Base-by-base conservation (phyloP, 2,329 filamentous ascomycete genomes). In the Cladophialophora psammophila region DNA sequence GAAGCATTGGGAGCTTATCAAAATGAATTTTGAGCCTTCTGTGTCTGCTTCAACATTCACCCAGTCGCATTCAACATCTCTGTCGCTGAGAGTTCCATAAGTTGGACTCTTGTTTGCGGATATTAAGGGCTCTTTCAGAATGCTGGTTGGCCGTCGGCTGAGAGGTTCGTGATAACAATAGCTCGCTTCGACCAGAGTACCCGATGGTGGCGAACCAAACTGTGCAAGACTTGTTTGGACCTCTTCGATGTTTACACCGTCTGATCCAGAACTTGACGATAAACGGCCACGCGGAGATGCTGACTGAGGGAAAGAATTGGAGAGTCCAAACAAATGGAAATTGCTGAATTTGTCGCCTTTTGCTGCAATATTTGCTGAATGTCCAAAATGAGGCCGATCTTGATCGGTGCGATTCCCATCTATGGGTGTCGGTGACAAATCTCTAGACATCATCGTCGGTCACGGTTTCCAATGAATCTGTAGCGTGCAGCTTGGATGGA, bases 1-100 rank as follows among this genome's bases (percentile, higher is more conserved):
- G 79, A 91, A 91, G 56, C 79, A 75, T 48, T 78, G 76, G 2
- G 63, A 58, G 45, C 60, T 65, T 56, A 70, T 68, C 38, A 57
- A 56, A 9, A 70, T 67, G 66, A 70, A 70, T 26, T 38, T 70
- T 6, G 60, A 38, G 34, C 66, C 64, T 7, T 35, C 45, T 26
- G 18, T 8, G 13, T 59, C 60, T 20, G 35, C 38, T 1, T 4
- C 26, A 10, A 48, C 61, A 2, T 53, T 38, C n/a, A 45, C 18
- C 20, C 38, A 60, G 10, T 12, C 26, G 13, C 20, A n/a, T 31
- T 58, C 64, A 12, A 42, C 12, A n/a, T 12, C 60, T 9, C 59
- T 31, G 13, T 66, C 40, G 10, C n/a, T 15, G 54, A 66, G 58
- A 18, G 64, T 67, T 40, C 64, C 64, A n/a, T 67, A 63, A 5